Evolutionary conservation across 805 yeast genomes (phyloP).

Genomic region (Nakazawaea populi): DNA sequence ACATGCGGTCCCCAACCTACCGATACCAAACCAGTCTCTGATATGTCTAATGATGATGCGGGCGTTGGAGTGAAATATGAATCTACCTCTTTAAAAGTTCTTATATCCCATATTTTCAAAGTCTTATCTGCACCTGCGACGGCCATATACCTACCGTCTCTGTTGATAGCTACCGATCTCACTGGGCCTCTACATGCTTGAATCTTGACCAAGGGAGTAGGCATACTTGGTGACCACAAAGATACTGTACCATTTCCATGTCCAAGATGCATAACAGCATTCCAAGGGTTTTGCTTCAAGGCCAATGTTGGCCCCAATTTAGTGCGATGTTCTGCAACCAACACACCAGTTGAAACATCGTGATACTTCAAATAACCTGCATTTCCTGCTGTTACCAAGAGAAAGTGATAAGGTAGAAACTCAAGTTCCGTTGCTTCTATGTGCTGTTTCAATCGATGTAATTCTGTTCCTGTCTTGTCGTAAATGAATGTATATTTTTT

Average conservation of each 20-base stretch:
- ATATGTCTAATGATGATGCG: conserved; percentile 69
- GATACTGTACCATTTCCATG: conserved; percentile 91
- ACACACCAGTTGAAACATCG: conserved; percentile 88
- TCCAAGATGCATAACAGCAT: conserved; percentile 91
- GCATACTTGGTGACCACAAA: conserved; percentile 87
- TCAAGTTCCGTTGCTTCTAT: conserved; percentile 78
- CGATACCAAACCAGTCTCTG: conserved; percentile 81
- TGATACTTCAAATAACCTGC: conserved; percentile 88
- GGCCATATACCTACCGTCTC: conserved; percentile 93
- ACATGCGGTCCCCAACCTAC: conserved; percentile 97
- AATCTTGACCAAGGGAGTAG: conserved; percentile 78
- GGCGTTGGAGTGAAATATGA: conserved; percentile 77
- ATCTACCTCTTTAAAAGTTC: conserved; percentile 74
- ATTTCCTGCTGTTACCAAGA: conserved; percentile 83
- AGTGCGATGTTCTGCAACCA: conserved; percentile 80
- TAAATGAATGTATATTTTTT: conserved; percentile 90
- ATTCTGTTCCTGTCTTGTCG: conserved; percentile 85
- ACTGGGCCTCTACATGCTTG: conserved; percentile 85
- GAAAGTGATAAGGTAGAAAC: conserved; percentile 87
- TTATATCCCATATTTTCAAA: conserved; percentile 88
- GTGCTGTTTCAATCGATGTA: conserved; percentile 88
- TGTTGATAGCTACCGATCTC: conserved; percentile 75
- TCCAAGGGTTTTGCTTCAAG: conserved; percentile 90
- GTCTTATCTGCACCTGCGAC: conserved; percentile 83
- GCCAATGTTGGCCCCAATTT: conserved; percentile 86